A percentile compares a stretch with the other conserved stretches of the same genome.
Conservation (phyloP, 2,329 filamentous ascomycete species). For the Lecanicillium sp. region DNA sequence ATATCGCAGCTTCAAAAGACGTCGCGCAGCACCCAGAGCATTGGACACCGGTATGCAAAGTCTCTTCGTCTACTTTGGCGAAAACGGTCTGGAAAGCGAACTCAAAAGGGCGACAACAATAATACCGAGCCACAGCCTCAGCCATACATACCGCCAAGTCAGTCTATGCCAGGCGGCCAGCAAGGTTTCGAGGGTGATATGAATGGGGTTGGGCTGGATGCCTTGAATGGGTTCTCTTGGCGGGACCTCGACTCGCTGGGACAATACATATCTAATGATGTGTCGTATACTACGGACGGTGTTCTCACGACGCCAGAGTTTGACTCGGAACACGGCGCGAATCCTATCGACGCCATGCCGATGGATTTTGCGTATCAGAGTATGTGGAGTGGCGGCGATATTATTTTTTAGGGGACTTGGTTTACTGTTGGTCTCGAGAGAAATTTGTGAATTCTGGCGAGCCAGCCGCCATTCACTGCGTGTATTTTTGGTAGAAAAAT, state of each 20-base stretch:
- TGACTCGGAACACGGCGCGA: constrained; percentile 16
- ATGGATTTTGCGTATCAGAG: constrained; percentile 9
- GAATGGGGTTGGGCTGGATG: constrained; percentile 31
- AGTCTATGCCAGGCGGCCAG: not conserved
- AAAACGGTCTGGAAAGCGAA: constrained; percentile 16
- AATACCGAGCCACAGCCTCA: constrained; percentile 13
- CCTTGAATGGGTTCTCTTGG: constrained; percentile 51
- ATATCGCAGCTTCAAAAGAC: constrained; percentile 51
- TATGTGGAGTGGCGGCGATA: constrained; percentile 9
- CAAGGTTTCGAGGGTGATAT: constrained; percentile 9
- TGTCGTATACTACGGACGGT: constrained; percentile 16
- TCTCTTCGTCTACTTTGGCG: constrained; percentile 54
- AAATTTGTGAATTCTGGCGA: no score
- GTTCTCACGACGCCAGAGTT: constrained; percentile 17
- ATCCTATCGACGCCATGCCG: constrained; percentile 3
- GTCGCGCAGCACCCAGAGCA: constrained; percentile 47
- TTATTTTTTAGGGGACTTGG: constrained; percentile 5
- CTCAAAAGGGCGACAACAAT: constrained; percentile 11
- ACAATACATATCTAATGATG: constrained; percentile 34
- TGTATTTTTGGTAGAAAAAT: no score
- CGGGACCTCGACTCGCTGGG: constrained; percentile 51
- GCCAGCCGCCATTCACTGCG: no score
- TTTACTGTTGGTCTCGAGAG: no score
- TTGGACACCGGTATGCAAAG: constrained; percentile 52
- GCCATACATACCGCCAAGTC: constrained; percentile 20